Evolutionary conservation across 768 basidiomycete species (phyloP), one percentile per base, ranked within the genome.

Genomic region (Lactarius psammicola): DNA sequence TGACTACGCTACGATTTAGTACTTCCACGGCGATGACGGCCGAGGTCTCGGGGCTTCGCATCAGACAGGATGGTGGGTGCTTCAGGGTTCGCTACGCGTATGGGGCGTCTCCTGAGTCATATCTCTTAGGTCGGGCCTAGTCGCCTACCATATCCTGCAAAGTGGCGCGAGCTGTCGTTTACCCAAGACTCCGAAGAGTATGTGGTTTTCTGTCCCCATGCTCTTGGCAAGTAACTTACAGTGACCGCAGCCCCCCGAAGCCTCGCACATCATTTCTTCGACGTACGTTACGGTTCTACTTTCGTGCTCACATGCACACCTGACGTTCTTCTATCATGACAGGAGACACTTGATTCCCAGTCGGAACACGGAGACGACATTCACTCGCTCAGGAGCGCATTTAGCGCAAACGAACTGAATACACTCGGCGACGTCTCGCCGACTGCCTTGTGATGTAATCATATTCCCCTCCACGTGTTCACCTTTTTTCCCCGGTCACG

Each of bases 11-110:
- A 11, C 42, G 7, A 38, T 9, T 20, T 40, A 95, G 90, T 98
- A 89, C 80, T 98, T 98, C 87, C 91, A 98, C 75, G 96, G 87
- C 17, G 94, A 99, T 71, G 87, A 82, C 63, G 97, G 97, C 23
- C 85, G 87, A 64, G 97, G 97, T 23, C 82, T 99, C 15, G 97
- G 97, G 46, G 97, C 96, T 3, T 97, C 95, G 6, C 97, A 99
- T 78, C 97, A 99, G 76, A 98, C 95, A 67, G 97, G 97, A 70
- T 99, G 96, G 95, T 89, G 73, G 77, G 82, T 69, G 31, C 10
- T n/a, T 40, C 26, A 20, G 34, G 38, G n/a, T 42, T 33, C 36
- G 30, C 42, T 26, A n/a, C 30, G 57, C 23, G 30, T 20, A 56
- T 59, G 51, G 38, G 15, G 59, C n/a, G 36, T 31, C 51, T 31